Percentiles rank a stretch among this genome's conserved stretches.
Evolutionary conservation across 805 yeast species (phyloP).

Genomic region (Myxozyma lipomycoides): DNA sequence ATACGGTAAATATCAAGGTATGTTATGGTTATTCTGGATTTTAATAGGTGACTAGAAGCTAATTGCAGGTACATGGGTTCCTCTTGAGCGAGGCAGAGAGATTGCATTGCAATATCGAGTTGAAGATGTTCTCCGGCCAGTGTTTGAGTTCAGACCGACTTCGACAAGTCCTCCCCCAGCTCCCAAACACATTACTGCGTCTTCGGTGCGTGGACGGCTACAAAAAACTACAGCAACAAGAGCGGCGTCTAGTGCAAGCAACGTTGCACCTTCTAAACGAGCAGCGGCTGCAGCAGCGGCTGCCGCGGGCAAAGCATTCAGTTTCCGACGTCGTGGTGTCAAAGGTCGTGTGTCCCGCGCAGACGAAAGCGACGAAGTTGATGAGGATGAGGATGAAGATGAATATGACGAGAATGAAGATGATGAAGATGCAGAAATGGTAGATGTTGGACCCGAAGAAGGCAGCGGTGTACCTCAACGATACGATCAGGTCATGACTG

Average conservation of each 20-base stretch:
- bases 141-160: constrained; percentile 56
- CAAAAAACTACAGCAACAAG: constrained; percentile 8
- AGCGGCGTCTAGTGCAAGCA: constrained; percentile 12
- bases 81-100: constrained; percentile 65
- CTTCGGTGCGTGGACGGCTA: constrained; percentile 27
- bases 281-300: constrained; percentile 9
- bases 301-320: constrained; percentile 14
- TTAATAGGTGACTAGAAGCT: background rate
- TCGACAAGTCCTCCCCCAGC: constrained; percentile 66
- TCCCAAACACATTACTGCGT: constrained; percentile 43
- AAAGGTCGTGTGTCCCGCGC: constrained; percentile 12
- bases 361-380: constrained; percentile 14
- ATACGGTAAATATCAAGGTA: constrained; percentile 92
- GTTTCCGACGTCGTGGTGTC: constrained; percentile 14
- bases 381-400: constrained; percentile 19
- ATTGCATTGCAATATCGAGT: constrained; percentile 67
- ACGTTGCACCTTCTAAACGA: constrained; percentile 10
- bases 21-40: background rate
- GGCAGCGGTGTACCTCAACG: constrained; percentile 18
- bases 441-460: constrained; percentile 13
- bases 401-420: constrained; percentile 1
- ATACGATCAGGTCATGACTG: constrained; percentile 28
- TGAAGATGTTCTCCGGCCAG: constrained; percentile 54
- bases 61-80: constrained; percentile 89
- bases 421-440: constrained; percentile 7